Evolutionary conservation across 192 early-diverging fungal species (phyloP).

Genomic region (Neocallimastix lanati): DNA sequence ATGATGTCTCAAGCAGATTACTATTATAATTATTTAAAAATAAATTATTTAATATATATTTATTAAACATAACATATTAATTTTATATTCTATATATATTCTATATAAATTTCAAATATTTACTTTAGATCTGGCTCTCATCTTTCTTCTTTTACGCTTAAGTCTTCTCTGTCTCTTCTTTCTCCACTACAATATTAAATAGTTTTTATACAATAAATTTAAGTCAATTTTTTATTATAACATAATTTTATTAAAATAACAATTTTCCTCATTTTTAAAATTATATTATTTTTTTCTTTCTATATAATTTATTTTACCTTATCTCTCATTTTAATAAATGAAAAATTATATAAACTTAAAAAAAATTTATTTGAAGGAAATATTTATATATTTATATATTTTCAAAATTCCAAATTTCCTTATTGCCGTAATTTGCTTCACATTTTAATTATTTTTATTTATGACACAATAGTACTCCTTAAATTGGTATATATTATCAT

Average conservation of each 20-base stretch:
- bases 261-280: no score
- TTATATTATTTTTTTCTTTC: no score
- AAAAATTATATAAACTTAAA: neutral
- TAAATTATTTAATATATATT: no score
- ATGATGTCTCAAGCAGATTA: neutral
- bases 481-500: no score
- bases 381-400: neutral
- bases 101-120: neutral
- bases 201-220: neutral
- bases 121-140: conserved; percentile 4
- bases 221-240: no score
- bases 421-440: no score
- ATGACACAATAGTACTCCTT: no score
- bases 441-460: no score
- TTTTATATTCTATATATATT: no score
- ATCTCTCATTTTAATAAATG: neutral
- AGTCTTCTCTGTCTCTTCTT: conserved; percentile 7
- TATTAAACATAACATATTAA: no score
- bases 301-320: no score
- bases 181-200: neutral
- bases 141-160: conserved; percentile 4
- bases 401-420: neutral
- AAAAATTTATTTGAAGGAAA: neutral
- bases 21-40: neutral
- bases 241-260: no score